A percentile compares a stretch with the other conserved stretches of the same genome.
Evolutionary conservation across 192 early-diverging fungal genomes (phyloP).

Genomic region (Umbelopsis sp.): DNA sequence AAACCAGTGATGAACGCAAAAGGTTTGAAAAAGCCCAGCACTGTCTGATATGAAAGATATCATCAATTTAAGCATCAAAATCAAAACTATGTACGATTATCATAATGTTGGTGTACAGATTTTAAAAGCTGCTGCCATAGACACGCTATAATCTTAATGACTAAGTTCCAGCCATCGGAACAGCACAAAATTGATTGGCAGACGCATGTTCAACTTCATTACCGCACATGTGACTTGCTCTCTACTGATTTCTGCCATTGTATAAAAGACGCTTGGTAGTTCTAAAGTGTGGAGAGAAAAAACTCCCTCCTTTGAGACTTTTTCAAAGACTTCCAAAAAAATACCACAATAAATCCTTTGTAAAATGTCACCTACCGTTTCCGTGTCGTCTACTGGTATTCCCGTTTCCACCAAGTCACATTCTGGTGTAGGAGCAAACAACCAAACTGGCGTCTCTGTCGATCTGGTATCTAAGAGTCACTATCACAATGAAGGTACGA

Average conservation of each 20-base stretch:
- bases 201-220: background rate
- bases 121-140: no score
- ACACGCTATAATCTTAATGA: conserved; percentile 6
- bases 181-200: background rate
- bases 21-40: background rate
- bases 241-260: background rate
- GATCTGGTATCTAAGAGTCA: conserved; percentile 6
- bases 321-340: conserved; percentile 1
- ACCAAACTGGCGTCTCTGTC: background rate
- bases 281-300: background rate
- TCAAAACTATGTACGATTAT: background rate
- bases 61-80: no score
- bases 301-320: background rate
- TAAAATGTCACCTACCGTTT: conserved; percentile 9
- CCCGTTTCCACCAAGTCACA: background rate
- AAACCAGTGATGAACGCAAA: background rate
- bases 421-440: background rate
- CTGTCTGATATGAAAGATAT: no score
- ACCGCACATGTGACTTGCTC: conserved; percentile 14
- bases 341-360: background rate
- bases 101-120: no score
- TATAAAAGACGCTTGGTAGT: conserved; percentile 10
- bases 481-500: conserved; percentile 20
- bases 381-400: background rate
- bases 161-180: conserved; percentile 15